Conservation (phyloP, 2,329 filamentous ascomycete species). For the Sporothrix mexicana region DNA sequence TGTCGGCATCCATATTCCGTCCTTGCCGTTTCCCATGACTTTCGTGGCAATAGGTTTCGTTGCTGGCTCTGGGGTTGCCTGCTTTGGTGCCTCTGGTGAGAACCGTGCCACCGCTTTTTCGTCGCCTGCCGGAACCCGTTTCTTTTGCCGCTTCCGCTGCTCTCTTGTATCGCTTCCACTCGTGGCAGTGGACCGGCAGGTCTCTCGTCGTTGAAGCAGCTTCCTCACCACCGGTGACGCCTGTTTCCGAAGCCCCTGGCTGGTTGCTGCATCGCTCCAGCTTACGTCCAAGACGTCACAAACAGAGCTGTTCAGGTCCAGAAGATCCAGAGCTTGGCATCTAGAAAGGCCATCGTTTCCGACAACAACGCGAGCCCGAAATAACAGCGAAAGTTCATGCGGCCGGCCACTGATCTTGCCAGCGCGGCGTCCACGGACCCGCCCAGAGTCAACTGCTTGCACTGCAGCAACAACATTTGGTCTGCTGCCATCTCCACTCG, state of each 20-base stretch:
- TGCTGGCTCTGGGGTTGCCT: background rate
- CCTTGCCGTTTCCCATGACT: slow-evolving; percentile 15
- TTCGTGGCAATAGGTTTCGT: slow-evolving; percentile 15
- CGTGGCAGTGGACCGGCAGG: too few relatives aligned
- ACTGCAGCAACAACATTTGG: slow-evolving; percentile 22
- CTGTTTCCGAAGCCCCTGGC: background rate
- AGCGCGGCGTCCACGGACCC: background rate
- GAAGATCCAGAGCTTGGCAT: background rate
- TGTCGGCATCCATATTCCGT: slow-evolving; percentile 13
- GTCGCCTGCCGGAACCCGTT: background rate
- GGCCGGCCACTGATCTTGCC: background rate
- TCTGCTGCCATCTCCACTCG: background rate
- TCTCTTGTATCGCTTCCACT: background rate
- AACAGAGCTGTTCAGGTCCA: background rate
- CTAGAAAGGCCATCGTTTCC: background rate
- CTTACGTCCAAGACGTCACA: slow-evolving; percentile 20
- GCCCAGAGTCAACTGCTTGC: background rate
- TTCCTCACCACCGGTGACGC: background rate
- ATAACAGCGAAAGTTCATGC: slow-evolving; percentile 7
- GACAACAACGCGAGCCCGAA: slow-evolving; percentile 3
- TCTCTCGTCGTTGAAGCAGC: background rate
- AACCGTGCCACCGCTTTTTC: background rate
- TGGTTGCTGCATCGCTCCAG: slow-evolving; percentile 9
- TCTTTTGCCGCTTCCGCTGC: slow-evolving; percentile 14
- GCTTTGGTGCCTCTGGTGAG: background rate